These are phyloP conservation scores for Termitomyces sp. DNA, from an alignment of 768 basidiomycete species.

Conservation along the genomic window DNA sequence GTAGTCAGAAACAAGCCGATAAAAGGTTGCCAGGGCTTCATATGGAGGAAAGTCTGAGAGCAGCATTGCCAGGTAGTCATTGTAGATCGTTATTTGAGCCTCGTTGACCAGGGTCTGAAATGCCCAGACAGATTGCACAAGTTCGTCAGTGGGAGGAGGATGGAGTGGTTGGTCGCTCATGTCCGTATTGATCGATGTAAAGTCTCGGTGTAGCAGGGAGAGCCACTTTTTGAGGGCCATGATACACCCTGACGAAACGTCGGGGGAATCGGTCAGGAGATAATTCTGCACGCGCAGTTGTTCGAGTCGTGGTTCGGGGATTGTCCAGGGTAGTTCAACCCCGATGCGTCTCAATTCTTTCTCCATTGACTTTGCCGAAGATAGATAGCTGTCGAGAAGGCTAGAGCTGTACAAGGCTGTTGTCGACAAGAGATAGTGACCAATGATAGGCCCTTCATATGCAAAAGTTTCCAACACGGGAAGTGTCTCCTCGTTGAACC, in stretches of 20 bases:
- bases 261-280: background rate
- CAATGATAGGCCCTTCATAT: conserved; percentile 8
- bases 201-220: background rate
- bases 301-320: conserved; percentile 3
- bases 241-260: conserved; percentile 9
- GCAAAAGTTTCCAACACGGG: conserved; percentile 10
- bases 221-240: conserved; percentile 9
- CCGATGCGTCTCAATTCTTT: background rate
- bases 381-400: conserved; percentile 3
- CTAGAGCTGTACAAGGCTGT: conserved; percentile 3
- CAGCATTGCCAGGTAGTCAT: conserved; percentile 1
- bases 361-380: conserved; percentile 5
- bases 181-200: conserved; percentile 1
- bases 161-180: background rate
- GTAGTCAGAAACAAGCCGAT: background rate
- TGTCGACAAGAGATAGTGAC: conserved; percentile 6
- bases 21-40: conserved; percentile 6
- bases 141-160: conserved; percentile 2
- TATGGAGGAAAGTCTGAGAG: conserved; percentile 6
- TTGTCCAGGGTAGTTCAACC: conserved; percentile 6
- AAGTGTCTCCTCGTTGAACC: conserved; percentile 12
- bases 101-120: conserved; percentile 10
- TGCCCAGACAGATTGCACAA: conserved; percentile 8
- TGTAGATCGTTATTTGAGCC: conserved; percentile 2
- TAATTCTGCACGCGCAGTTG: conserved; percentile 5